Evolutionary conservation across 164 flowering plant species (phyloP).

Genomic region (Kingdonia uniflora): DNA sequence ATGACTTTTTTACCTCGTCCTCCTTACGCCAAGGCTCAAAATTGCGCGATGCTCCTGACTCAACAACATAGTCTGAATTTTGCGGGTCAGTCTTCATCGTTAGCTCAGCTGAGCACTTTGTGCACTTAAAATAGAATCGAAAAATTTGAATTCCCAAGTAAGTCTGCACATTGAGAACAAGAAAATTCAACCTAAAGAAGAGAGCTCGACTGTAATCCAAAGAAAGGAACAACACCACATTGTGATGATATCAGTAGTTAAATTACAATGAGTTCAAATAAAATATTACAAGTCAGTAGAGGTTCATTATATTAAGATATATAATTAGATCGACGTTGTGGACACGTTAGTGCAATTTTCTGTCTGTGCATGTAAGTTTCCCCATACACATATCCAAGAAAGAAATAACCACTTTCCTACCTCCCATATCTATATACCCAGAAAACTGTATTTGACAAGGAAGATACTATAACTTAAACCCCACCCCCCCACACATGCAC

Average conservation of each 20-base stretch:
- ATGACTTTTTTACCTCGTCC: constrained; percentile 51
- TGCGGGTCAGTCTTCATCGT: constrained; percentile 90
- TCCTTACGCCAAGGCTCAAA: constrained; percentile 97
- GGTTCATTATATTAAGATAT: no score
- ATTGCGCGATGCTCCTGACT: constrained; percentile 82
- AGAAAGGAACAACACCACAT: not conserved
- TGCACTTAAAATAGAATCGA: constrained; percentile 89
- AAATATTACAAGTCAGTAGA: no score
- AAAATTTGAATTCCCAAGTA: constrained; percentile 85
- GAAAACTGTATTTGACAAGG: no score
- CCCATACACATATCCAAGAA: no score
- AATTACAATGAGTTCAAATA: no score
- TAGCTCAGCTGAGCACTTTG: constrained; percentile 85
- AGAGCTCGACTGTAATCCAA: no score
- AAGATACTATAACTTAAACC: no score
- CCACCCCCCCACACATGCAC: no score
- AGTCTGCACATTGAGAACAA: constrained; percentile 34
- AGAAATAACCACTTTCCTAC: no score
- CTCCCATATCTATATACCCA: no score
- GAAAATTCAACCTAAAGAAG: not conserved
- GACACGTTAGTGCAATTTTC: no score
- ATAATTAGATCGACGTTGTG: not conserved
- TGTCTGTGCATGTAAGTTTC: no score
- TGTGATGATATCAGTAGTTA: not conserved
- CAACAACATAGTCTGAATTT: constrained; percentile 85